phyloP scores from a whole-genome alignment of 805 yeast genomes.

The Teunomyces tritomae region DNA sequence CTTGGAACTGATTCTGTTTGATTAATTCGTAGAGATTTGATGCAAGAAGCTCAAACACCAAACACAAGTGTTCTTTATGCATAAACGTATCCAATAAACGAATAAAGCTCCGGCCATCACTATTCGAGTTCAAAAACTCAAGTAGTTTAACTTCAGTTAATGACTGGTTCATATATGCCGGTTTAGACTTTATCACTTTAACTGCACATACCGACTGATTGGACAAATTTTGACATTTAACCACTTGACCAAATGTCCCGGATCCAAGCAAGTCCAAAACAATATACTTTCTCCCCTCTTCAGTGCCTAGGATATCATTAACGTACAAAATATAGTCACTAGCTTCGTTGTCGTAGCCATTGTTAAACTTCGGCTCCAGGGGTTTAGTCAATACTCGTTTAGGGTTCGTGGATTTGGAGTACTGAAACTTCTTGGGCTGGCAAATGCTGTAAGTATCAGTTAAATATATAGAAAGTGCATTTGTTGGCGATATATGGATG shows the following conservation, averaged over 20 bases:
- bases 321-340: slow-evolving; percentile 91
- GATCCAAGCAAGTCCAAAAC: slow-evolving; percentile 91
- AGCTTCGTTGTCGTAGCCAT: slow-evolving; percentile 85
- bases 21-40: slow-evolving; percentile 87
- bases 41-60: slow-evolving; percentile 86
- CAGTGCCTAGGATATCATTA: slow-evolving; percentile 86
- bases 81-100: slow-evolving; percentile 82
- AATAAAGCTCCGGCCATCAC: slow-evolving; percentile 71
- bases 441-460: slow-evolving; percentile 82
- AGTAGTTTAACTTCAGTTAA: slow-evolving; percentile 84
- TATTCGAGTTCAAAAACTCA: slow-evolving; percentile 69
- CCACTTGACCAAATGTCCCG: slow-evolving; percentile 98
- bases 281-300: slow-evolving; percentile 80
- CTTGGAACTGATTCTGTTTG: slow-evolving; percentile 91
- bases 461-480: slow-evolving; percentile 73
- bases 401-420: slow-evolving; percentile 83
- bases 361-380: slow-evolving; percentile 72
- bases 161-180: slow-evolving; percentile 88
- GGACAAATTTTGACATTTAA: slow-evolving; percentile 78
- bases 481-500: slow-evolving; percentile 70
- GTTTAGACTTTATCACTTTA: slow-evolving; percentile 87
- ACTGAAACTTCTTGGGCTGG: slow-evolving; percentile 72
- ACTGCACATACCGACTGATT: slow-evolving; percentile 91
- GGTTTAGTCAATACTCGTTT: slow-evolving; percentile 92
- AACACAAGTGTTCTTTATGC: slow-evolving; percentile 88